phyloP scores from a whole-genome alignment of 2,329 filamentous ascomycete genomes.

The Gnomoniopsis smithogilvyi region DNA sequence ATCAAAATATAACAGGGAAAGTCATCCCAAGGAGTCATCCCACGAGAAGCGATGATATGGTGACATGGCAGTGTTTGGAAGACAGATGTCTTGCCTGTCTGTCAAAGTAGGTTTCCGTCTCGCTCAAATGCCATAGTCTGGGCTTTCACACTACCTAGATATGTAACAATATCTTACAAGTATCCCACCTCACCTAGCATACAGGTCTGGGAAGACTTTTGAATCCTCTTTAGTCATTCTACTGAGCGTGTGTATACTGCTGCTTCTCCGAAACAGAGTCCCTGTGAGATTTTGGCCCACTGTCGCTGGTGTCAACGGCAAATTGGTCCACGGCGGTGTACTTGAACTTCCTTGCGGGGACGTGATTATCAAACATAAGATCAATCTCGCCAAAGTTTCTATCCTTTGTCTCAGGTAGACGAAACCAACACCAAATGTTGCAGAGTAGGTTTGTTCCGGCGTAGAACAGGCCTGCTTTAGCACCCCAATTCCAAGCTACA shows the following conservation, averaged over 20 bases:
- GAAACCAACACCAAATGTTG: conserved; percentile 29
- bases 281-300: neutral
- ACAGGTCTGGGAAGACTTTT: too few species aligned
- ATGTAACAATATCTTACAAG: too few species aligned
- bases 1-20: too few species aligned
- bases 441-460: conserved; percentile 27
- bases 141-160: too few species aligned
- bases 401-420: conserved; percentile 27
- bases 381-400: conserved; percentile 22
- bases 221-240: neutral
- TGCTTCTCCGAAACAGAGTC: conserved; percentile 11
- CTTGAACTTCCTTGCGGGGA: conserved; percentile 20
- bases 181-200: too few species aligned
- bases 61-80: too few species aligned
- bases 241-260: neutral
- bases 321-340: conserved; percentile 25
- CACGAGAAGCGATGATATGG: too few species aligned
- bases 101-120: too few species aligned
- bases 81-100: too few species aligned
- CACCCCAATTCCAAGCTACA: conserved; percentile 28
- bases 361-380: conserved; percentile 24
- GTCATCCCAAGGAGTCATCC: too few species aligned
- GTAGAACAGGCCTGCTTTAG: conserved; percentile 28
- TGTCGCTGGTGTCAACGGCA: neutral
- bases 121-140: too few species aligned